Evolutionary conservation across 306 rosid genomes (phyloP).

Genomic region (Canavalia gladiata): DNA sequence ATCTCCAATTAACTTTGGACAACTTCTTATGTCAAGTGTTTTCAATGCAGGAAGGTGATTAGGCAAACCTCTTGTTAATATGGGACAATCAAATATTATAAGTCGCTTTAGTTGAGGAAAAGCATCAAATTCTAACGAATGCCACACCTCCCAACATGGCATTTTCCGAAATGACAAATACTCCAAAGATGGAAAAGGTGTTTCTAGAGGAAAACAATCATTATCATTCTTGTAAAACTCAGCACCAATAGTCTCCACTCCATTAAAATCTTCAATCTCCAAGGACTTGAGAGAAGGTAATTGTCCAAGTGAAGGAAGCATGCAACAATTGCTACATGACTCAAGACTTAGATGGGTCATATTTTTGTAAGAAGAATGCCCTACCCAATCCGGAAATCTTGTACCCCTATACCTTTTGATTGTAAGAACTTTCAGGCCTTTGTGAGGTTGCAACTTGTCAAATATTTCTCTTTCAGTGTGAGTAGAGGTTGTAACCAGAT

Average conservation of each 20-base stretch:
- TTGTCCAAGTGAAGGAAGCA: constrained; percentile 26
- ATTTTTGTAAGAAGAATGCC: not conserved
- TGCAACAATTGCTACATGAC: not conserved
- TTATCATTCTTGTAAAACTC: constrained; percentile 25
- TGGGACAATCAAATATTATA: no score
- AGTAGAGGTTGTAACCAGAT: not conserved
- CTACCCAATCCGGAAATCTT: constrained; percentile 29
- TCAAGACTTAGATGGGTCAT: not conserved
- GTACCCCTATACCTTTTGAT: not conserved
- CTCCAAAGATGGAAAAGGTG: constrained; percentile 30
- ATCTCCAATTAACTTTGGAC: no score
- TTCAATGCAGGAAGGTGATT: not conserved
- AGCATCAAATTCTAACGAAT: not conserved
- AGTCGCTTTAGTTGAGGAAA: constrained; percentile 7
- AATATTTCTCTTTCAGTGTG: not conserved
- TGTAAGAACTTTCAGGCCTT: not conserved
- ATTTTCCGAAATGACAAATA: fast-evolving
- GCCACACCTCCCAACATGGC: constrained; percentile 18
- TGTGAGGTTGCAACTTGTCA: constrained; percentile 22
- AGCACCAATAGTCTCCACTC: not conserved
- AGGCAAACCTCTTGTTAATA: not conserved
- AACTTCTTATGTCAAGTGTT: no score
- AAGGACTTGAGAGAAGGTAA: constrained; percentile 13
- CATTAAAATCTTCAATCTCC: not conserved
- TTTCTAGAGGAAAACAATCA: not conserved